Percentiles rank a stretch among this genome's conserved stretches.
phyloP scores from a whole-genome alignment of 1,284 basidiomycete species.

The Coriolopsis trogii region DNA sequence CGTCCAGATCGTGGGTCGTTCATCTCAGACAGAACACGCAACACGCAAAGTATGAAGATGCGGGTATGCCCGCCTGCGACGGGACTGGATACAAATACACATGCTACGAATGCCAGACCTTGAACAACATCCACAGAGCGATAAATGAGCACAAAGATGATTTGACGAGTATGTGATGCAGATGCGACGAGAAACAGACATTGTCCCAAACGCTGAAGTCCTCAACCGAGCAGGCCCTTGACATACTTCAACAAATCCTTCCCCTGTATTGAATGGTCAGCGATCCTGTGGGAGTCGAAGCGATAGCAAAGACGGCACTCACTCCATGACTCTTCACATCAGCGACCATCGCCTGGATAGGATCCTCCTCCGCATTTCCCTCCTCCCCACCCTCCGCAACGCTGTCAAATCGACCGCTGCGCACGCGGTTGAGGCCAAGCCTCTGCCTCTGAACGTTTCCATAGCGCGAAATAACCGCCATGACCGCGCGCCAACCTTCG shows the following conservation, averaged over 20 bases:
- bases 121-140: too few relatives aligned
- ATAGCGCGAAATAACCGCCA: constrained; percentile 65
- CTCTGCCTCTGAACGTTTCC: constrained; percentile 61
- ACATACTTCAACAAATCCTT: constrained; percentile 75
- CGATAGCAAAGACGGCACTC: constrained; percentile 34
- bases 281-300: background rate
- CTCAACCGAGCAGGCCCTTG: constrained; percentile 62
- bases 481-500: constrained; percentile 80
- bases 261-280: constrained; percentile 47
- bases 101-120: too few relatives aligned
- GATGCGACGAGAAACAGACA: background rate
- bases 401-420: constrained; percentile 15
- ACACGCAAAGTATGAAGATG: too few relatives aligned
- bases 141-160: too few relatives aligned
- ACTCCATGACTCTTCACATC: constrained; percentile 75
- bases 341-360: constrained; percentile 72
- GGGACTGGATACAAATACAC: too few relatives aligned
- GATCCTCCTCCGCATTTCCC: constrained; percentile 47
- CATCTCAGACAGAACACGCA: too few relatives aligned
- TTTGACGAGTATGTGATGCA: background rate
- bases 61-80: too few relatives aligned
- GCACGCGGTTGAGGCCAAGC: constrained; percentile 34
- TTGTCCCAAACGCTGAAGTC: constrained; percentile 4
- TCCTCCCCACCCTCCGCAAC: constrained; percentile 21
- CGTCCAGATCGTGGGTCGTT: too few relatives aligned